Percentiles rank a stretch among this genome's conserved stretches.
These are phyloP conservation scores for Purpureocillium lavendulum DNA, from an alignment of 2,329 filamentous ascomycete genomes.

Conservation along the genomic window DNA sequence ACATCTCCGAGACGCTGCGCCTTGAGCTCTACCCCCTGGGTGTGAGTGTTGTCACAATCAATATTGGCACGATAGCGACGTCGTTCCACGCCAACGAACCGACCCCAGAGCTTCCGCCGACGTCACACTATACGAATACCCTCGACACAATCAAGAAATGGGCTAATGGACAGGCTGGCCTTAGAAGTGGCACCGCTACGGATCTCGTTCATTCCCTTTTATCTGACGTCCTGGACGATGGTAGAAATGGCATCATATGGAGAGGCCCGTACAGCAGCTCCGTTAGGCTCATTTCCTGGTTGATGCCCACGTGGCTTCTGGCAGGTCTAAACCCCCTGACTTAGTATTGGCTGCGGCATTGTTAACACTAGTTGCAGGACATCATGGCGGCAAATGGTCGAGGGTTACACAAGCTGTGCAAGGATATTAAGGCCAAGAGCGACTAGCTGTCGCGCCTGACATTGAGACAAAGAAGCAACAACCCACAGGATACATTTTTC, in stretches of 20 bases:
- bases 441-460: too few relatives aligned
- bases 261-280: slow-evolving; percentile 2
- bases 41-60: slow-evolving; percentile 13
- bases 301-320: slow-evolving; percentile 3
- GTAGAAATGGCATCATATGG: slow-evolving; percentile 1
- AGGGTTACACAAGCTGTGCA: too few relatives aligned
- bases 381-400: too few relatives aligned
- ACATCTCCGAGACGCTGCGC: slow-evolving; percentile 13
- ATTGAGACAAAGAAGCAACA: too few relatives aligned
- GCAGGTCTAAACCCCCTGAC: too few relatives aligned
- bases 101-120: slow-evolving; percentile 1
- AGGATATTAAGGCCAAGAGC: too few relatives aligned
- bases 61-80: not conserved
- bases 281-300: slow-evolving; percentile 3
- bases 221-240: slow-evolving; percentile 2
- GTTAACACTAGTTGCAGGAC: too few relatives aligned
- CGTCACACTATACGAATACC: slow-evolving; percentile 1
- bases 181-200: not conserved
- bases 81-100: too few relatives aligned
- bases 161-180: slow-evolving; percentile 3
- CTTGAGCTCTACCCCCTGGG: slow-evolving; percentile 16
- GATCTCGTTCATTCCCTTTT: not conserved
- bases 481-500: too few relatives aligned
- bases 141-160: slow-evolving; percentile 3
- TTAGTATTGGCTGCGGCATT: too few relatives aligned